Conservation (phyloP, 495 filamentous ascomycete genomes). For the Penicillium macrosclerotiorum region DNA sequence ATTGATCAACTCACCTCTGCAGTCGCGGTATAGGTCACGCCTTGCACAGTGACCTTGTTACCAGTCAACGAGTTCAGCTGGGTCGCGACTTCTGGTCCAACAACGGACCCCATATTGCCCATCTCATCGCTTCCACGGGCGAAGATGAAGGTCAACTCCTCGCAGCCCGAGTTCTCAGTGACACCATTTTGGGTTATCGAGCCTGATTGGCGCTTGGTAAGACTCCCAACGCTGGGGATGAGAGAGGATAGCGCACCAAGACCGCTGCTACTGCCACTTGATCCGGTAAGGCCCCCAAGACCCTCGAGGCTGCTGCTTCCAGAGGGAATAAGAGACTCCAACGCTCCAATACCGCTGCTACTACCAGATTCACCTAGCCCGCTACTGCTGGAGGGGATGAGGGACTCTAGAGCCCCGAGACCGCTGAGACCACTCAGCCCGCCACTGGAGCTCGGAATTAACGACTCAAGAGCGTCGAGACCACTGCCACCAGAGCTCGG, state of each 20-base stretch:
- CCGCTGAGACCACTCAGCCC: background rate
- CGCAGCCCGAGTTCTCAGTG: constrained; percentile 37
- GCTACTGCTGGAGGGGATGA: no score
- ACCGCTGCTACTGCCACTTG: constrained; percentile 3
- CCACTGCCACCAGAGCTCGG: no score
- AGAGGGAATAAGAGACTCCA: constrained; percentile 10
- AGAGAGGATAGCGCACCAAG: constrained; percentile 7
- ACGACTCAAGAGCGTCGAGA: constrained; percentile 1
- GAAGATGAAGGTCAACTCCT: constrained; percentile 54
- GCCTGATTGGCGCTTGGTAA: constrained; percentile 11
- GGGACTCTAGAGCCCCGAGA: background rate
- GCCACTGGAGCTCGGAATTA: background rate
- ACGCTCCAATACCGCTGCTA: constrained; percentile 14
- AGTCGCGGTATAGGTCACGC: constrained; percentile 52
- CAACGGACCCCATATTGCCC: constrained; percentile 58
- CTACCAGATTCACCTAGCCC: constrained; percentile 5
- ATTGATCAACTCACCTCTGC: constrained; percentile 27
- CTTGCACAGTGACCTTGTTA: constrained; percentile 50
- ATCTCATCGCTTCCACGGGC: constrained; percentile 56
- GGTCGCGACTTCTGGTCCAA: constrained; percentile 53
- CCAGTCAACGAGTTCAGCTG: constrained; percentile 38
- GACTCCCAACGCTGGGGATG: constrained; percentile 5
- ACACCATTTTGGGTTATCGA: constrained; percentile 46
- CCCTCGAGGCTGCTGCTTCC: background rate
- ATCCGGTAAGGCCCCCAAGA: constrained; percentile 1